These are phyloP conservation scores for Mycena indigotica DNA, from an alignment of 768 basidiomycete genomes.

Conservation along the genomic window DNA sequence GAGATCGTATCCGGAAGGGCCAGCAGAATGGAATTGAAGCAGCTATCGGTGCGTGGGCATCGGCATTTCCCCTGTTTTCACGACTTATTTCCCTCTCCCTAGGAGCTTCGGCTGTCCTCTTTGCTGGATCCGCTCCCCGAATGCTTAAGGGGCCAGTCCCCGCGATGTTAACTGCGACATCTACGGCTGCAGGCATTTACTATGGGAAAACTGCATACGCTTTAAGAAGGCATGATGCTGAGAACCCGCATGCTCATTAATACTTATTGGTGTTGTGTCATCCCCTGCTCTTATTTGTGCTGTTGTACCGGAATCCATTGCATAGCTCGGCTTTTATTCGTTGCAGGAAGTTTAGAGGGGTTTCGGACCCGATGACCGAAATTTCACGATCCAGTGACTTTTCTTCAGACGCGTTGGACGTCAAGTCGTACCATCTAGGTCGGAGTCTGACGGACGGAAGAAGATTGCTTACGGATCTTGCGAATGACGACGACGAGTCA, in stretches of 20 bases:
- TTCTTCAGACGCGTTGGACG: not conserved
- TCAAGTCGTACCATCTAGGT: not conserved
- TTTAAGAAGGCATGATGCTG: constrained; percentile 28
- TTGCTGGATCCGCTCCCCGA: constrained; percentile 76
- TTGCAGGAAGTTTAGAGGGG: too few relatives aligned
- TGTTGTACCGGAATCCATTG: not conserved
- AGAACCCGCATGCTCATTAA: not conserved
- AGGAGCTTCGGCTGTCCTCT: constrained; percentile 78
- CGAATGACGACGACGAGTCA: not conserved
- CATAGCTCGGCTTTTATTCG: not conserved
- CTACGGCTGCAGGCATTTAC: constrained; percentile 62
- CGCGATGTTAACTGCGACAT: constrained; percentile 59
- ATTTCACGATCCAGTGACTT: not conserved
- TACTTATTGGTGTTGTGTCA: not conserved
- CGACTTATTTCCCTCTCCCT: not conserved
- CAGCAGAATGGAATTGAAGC: constrained; percentile 74
- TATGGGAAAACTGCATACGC: constrained; percentile 64
- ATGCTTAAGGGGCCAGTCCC: constrained; percentile 76
- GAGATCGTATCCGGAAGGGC: constrained; percentile 72
- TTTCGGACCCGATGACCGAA: not conserved
- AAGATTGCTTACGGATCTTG: not conserved
- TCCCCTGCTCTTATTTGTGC: not conserved
- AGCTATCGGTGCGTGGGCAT: constrained; percentile 63
- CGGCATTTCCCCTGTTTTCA: not conserved
- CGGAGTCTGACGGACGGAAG: not conserved